Evolutionary conservation across 257 asterid genomes (phyloP), one percentile per base, ranked within the genome.

Genomic region (Scutellaria galericulata): DNA sequence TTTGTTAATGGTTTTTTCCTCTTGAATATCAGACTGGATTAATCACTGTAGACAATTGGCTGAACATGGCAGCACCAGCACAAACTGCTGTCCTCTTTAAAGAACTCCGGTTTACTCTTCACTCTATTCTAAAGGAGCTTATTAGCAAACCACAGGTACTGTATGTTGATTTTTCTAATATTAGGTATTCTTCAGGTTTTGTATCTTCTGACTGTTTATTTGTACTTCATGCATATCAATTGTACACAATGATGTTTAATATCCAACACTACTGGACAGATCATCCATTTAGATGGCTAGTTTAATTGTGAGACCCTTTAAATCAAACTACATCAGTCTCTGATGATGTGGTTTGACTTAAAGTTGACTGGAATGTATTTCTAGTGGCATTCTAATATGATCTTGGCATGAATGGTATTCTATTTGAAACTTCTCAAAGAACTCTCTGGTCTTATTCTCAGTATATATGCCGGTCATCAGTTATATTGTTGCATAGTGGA

Each of bases 11-110:
- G 44, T 59, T 66, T 31, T 48, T 47, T 45, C 57, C 70, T 79
- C 75, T 72, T 80, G 70, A 63, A 64, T 64, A 72, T 84, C 94
- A 93, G 98, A 79, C 91, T 42, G 97, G 98, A 76, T 80, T 85
- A 56, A 78, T 91, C 74, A 71, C 75, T 60, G 81, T 93, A 60
- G 97, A 93, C 82, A 86, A 87, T 70, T 91, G 98, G 98, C 81
- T 93, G 73, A 90, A 86, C 84, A 77, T 93, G 82, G 84, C 86
- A 42, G 97, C 98, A 56, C 97, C 96, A 1, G 98, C 98, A 75
- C 98, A 89, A 83, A 91, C 93, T 66, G 97, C 95, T 68, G 97
- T 93, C 64, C 96, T 93, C 52, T 93, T 93, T 54, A 93, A 93
- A 81, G 92, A 88, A 83, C 97, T 93, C 15, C 91, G 97, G 56